A percentile compares a stretch with the other conserved stretches of the same genome.
These are phyloP conservation scores for Leccinum longicurvipes DNA, from an alignment of 768 basidiomycete genomes.

Conservation along the genomic window DNA sequence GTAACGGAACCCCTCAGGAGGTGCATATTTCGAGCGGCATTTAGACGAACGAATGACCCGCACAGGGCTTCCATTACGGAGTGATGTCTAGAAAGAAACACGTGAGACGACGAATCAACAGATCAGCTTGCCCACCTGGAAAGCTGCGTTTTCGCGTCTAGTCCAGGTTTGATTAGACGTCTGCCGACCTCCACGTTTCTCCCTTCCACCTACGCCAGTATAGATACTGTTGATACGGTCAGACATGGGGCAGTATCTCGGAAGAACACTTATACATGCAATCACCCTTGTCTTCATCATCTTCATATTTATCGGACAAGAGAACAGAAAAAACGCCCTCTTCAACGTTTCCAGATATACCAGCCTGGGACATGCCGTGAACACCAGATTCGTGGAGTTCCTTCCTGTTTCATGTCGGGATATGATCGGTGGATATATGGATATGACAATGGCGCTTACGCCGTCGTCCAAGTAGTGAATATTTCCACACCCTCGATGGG, in stretches of 20 bases:
- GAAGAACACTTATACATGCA: slow-evolving; percentile 13
- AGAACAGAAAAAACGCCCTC: slow-evolving; percentile 18
- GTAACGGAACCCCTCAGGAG: slow-evolving; percentile 24
- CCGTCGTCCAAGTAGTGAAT: slow-evolving; percentile 15
- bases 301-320: slow-evolving; percentile 16
- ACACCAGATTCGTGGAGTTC: slow-evolving; percentile 16
- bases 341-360: slow-evolving; percentile 17
- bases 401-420: neutral
- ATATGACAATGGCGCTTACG: slow-evolving; percentile 10
- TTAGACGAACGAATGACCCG: slow-evolving; percentile 26
- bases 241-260: neutral
- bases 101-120: neutral
- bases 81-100: slow-evolving; percentile 18
- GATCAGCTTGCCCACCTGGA: slow-evolving; percentile 12
- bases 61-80: slow-evolving; percentile 3
- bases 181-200: slow-evolving; percentile 14
- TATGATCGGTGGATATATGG: neutral
- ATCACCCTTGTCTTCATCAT: slow-evolving; percentile 25
- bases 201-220: slow-evolving; percentile 26
- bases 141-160: slow-evolving; percentile 2
- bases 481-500: slow-evolving; percentile 19
- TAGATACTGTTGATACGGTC: slow-evolving; percentile 20
- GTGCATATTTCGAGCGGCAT: slow-evolving; percentile 25
- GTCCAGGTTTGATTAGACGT: slow-evolving; percentile 22
- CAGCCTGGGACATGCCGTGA: slow-evolving; percentile 10